Base-by-base conservation (phyloP, 257 asterid genomes). In the Salvia hispanica region DNA sequence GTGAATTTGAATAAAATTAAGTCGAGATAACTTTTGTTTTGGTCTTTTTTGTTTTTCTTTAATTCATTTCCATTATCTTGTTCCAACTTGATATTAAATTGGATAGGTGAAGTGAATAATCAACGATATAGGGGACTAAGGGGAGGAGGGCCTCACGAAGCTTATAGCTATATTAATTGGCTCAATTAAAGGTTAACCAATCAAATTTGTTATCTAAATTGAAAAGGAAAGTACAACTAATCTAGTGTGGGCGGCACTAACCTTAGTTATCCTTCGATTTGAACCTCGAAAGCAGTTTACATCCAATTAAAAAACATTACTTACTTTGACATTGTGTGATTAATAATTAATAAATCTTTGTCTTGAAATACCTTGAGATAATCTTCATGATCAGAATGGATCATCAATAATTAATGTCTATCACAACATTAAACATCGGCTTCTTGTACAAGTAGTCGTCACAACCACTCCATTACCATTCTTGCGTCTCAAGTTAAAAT, bases 161-260 rank as follows among this genome's bases (percentile, higher is more conserved):
- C 62, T 37, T 62, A 11, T 34, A 11, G 47, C 39, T 4, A 21
- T 33, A 25, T 10, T 25, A 25, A 31, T 56, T 36, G 58, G 48
- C 13, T 39, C 54, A 62, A 62, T 55, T 40, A 62, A 25, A 39
- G 39, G 62, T 42, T 50, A 43, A 31, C 8, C 54, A n/a, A 16
- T 43, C 58, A 58, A 66, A 59, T 67, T 52, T 67, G 7, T 43
- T 53, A 52, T 10, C 64, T 10, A 48, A 7, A 47, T 57, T 42
- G 79, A 75, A 16, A 75, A 59, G 1, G 72, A 70, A 39, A 64
- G 43, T 57, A 39, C 72, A 75, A 33, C 76, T 64, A 75, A 70
- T 46, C 46, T 63, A 14, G 56, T 12, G 14, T 74, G 72, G 79
- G 40, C 75, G 66, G 79, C 15, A 9, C 56, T 53, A 59, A n/a